Evolutionary conservation across 306 rosid genomes (phyloP).

Genomic region (Dryas drummondii): DNA sequence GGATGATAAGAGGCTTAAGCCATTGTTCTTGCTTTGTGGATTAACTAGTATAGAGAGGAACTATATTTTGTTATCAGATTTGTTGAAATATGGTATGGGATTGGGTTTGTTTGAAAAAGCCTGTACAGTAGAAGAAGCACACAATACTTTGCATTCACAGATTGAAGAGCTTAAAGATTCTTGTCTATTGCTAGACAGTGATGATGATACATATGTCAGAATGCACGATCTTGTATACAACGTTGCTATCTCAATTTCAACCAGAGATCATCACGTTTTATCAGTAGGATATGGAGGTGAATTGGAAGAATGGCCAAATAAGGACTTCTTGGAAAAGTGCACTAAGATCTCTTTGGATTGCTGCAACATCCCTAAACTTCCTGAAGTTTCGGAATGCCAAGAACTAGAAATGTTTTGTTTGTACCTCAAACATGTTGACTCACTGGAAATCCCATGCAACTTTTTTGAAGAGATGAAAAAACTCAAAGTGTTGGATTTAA

Average conservation of each 20-base stretch:
- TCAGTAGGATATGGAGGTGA: neutral
- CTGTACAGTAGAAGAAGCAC: neutral
- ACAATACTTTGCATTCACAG: neutral
- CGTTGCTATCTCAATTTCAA: slow-evolving; percentile 26
- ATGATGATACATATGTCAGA: neutral
- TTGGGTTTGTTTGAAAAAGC: neutral
- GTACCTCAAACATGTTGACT: rapidly evolving
- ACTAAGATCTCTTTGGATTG: too few species aligned
- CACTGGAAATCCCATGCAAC: too few species aligned
- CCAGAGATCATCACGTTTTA: neutral
- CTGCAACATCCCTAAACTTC: too few species aligned
- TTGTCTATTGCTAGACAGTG: slow-evolving; percentile 4
- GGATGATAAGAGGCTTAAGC: neutral
- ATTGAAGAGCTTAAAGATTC: slow-evolving; percentile 10
- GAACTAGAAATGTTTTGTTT: too few species aligned
- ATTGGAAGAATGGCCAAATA: slow-evolving; percentile 1
- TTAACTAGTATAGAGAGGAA: neutral
- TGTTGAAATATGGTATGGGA: neutral
- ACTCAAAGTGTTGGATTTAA: too few species aligned
- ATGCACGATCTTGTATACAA: slow-evolving; percentile 38
- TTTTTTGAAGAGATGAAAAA: too few species aligned
- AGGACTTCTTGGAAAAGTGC: neutral
- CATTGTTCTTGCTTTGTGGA: slow-evolving; percentile 16
- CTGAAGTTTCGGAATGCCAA: too few species aligned
- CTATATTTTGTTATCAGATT: rapidly evolving